A percentile compares a stretch with the other conserved stretches of the same genome.
Evolutionary conservation across 129 eudicot species (phyloP).

Genomic region (Lonicera japonica): DNA sequence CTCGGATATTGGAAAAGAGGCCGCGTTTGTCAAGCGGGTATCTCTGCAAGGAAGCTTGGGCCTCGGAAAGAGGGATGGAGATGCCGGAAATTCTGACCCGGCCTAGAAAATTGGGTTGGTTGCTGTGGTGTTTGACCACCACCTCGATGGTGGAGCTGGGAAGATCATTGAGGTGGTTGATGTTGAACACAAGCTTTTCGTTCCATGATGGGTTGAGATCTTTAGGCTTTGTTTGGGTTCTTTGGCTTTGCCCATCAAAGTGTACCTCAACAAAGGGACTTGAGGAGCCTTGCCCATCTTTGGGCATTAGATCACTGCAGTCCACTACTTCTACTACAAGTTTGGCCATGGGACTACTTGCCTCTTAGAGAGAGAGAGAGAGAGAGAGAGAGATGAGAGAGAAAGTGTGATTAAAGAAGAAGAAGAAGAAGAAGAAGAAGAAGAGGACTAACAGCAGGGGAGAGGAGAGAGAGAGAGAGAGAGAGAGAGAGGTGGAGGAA

Average conservation of each 20-base stretch:
- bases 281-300: slow-evolving; percentile 89
- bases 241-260: slow-evolving; percentile 44
- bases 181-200: slow-evolving; percentile 50
- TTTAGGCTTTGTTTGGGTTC: slow-evolving; percentile 56
- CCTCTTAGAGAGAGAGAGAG: not conserved
- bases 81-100: slow-evolving; percentile 67
- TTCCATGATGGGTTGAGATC: slow-evolving; percentile 78
- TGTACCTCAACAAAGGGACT: slow-evolving; percentile 70
- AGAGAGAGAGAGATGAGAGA: not conserved
- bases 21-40: slow-evolving; percentile 91
- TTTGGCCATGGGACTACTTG: slow-evolving; percentile 44
- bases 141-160: slow-evolving; percentile 24
- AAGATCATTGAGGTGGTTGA: slow-evolving; percentile 32
- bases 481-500: not conserved
- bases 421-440: too few relatives aligned
- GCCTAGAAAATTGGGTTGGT: slow-evolving; percentile 58
- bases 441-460: too few relatives aligned
- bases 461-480: not conserved
- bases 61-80: slow-evolving; percentile 42
- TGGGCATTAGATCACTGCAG: slow-evolving; percentile 90
- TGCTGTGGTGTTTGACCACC: slow-evolving; percentile 8
- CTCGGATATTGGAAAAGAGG: slow-evolving; percentile 65
- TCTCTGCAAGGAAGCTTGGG: slow-evolving; percentile 45
- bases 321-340: slow-evolving; percentile 65
- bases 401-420: too few relatives aligned